Evolutionary conservation across 2,329 filamentous ascomycete genomes (phyloP), one percentile per base, ranked within the genome.

Genomic region (Penicillium sp.): DNA sequence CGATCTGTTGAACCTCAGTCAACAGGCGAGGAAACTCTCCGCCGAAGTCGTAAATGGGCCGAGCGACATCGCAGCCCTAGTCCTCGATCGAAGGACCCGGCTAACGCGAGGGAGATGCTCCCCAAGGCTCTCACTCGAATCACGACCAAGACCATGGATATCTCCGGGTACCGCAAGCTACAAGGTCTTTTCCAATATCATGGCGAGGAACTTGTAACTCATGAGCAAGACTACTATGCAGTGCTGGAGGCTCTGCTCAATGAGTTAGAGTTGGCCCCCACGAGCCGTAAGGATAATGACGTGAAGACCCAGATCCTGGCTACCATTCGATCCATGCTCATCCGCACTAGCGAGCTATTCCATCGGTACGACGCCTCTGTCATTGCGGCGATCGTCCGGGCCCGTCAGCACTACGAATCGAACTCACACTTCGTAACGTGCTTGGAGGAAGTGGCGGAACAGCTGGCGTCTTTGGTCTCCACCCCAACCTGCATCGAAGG

Each of bases 221-320:
- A 73, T 27, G 69, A 71, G 37, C 60, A 61, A 20, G 71, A 73
- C 40, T 77, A 74, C 57, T 68, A 73, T 52, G 64, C 70, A 27
- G 64, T 77, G 55, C 56, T 78, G 2, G 48, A 71, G 29, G 73
- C 73, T 25, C 60, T 78, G 33, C 55, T 77, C 23, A 64, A 66
- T 11, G 71, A 73, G 40, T 61, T 78, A 14, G 72, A 76, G 57
- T 61, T 64, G 9, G 59, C 67, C 0, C 66, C 64, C 23, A 62
- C 67, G 6, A 69, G 69, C 29, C 69, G 67, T 46, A 66, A 65
- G 43, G 57, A 66, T 29, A 56, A 67, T 33, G 75, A 77, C 44
- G 57, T 75, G 45, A 77, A 77, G 53, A 75, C 73, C 3, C 75
- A 77, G 50, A 68, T 76, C n/a, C 60, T 78, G 25, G 65, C 73